These are phyloP conservation scores for Phycomyces blakesleeanus DNA, from an alignment of 192 early-diverging fungal species.

Conservation along the genomic window DNA sequence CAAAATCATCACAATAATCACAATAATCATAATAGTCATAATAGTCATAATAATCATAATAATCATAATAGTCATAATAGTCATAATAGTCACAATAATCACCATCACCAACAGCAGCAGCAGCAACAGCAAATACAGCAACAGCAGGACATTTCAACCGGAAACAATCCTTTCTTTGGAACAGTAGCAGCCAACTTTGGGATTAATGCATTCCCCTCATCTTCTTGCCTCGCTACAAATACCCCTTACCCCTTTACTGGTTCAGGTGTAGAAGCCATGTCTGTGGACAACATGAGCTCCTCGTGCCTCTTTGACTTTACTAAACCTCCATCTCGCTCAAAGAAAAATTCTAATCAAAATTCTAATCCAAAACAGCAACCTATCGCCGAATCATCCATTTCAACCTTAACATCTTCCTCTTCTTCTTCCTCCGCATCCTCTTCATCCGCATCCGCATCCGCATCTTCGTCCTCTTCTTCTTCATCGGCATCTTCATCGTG, in stretches of 20 bases:
- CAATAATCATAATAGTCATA: no score
- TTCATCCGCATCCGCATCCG: neutral
- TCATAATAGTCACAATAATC: no score
- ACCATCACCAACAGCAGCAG: constrained; percentile 5
- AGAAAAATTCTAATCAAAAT: no score
- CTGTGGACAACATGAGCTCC: neutral
- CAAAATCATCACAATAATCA: no score
- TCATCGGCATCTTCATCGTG: constrained; percentile 3
- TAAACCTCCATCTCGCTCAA: neutral
- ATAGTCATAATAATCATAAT: no score
- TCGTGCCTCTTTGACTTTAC: neutral
- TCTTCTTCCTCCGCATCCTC: neutral
- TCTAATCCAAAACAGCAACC: neutral
- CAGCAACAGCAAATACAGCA: constrained; percentile 5
- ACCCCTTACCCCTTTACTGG: neutral
- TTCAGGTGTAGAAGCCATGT: neutral
- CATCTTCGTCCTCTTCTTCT: constrained; percentile 2
- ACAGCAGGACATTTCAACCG: neutral
- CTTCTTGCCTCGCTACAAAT: neutral
- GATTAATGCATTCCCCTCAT: neutral
- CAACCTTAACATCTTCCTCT: neutral
- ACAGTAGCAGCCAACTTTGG: neutral
- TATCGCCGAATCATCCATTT: no score
- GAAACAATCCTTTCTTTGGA: neutral
- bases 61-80: no score